A percentile compares a stretch with the other conserved stretches of the same genome.
Evolutionary conservation across 176 grass and related monocot genomes (phyloP).

Genomic region (Oryza coarctata): DNA sequence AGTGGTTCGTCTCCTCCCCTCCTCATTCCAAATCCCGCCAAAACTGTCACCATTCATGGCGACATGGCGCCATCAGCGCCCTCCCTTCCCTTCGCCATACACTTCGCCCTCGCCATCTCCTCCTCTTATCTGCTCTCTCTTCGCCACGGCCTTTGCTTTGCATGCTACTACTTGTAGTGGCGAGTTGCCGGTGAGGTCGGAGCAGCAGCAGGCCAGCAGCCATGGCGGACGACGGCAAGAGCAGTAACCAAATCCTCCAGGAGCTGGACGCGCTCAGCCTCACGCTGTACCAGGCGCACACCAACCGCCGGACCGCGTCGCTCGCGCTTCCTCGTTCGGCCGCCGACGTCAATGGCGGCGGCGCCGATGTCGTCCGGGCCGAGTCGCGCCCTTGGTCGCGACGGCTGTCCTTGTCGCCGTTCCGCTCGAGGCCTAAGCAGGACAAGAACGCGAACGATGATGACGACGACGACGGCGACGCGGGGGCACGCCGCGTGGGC

Average conservation of each 20-base stretch:
- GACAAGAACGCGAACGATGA: neutral
- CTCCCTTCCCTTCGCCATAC: slow-evolving; percentile 42
- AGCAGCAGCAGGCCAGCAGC: neutral
- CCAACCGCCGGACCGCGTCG: slow-evolving; percentile 61
- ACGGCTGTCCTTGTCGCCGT: slow-evolving; percentile 83
- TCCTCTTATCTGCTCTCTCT: slow-evolving; percentile 11
- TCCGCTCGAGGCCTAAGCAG: slow-evolving; percentile 59
- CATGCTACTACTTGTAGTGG: neutral
- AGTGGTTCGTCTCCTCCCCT: slow-evolving; percentile 6
- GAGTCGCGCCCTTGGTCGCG: slow-evolving; percentile 43
- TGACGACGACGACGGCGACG: neutral
- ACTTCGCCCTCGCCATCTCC: slow-evolving; percentile 35
- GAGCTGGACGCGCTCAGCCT: slow-evolving; percentile 88
- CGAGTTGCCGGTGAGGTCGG: slow-evolving; percentile 19
- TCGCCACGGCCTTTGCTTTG: neutral
- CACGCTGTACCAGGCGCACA: slow-evolving; percentile 83
- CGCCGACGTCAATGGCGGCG: neutral
- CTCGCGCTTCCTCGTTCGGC: slow-evolving; percentile 57
- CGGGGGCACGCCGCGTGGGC: neutral
- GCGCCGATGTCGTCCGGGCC: neutral
- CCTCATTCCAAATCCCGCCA: slow-evolving; percentile 51
- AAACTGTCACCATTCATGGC: slow-evolving; percentile 46
- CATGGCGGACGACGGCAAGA: slow-evolving; percentile 56
- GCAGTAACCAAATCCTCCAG: slow-evolving; percentile 60
- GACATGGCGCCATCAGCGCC: slow-evolving; percentile 35